phyloP scores from a whole-genome alignment of 805 yeast species.

The Ogataea salicorniae region DNA sequence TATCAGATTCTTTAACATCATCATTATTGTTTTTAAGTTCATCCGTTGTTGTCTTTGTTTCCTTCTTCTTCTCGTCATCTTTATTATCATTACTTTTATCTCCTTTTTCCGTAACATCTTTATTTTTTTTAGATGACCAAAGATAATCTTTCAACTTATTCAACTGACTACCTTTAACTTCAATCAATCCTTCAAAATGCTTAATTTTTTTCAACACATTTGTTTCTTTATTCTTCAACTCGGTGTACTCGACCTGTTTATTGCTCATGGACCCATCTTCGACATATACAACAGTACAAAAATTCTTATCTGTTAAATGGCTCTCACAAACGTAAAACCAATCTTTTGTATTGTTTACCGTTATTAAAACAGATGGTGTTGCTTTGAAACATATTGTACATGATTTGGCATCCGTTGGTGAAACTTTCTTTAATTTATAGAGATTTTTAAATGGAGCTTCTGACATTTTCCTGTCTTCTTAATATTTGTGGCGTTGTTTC shows the following conservation, averaged over 20 bases:
- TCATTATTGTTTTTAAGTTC: not conserved
- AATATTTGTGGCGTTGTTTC: conserved; percentile 1
- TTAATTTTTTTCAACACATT: conserved; percentile 30
- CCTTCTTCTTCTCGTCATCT: conserved; percentile 1
- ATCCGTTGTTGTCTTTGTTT: not conserved
- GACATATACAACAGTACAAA: conserved; percentile 34
- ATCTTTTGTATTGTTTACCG: conserved; percentile 35
- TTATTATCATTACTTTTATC: conserved; percentile 6
- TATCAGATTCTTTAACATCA: conserved; percentile 6
- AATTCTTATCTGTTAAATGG: conserved; percentile 43
- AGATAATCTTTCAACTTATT: conserved; percentile 23
- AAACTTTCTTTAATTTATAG: conserved; percentile 39
- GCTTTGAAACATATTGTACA: conserved; percentile 50
- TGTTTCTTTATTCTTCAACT: conserved; percentile 21
- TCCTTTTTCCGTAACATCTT: conserved; percentile 8
- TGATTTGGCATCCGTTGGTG: conserved; percentile 37
- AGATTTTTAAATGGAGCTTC: conserved; percentile 25
- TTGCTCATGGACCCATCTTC: conserved; percentile 20
- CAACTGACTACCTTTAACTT: conserved; percentile 20
- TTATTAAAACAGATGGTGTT: conserved; percentile 39
- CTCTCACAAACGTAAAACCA: conserved; percentile 47
- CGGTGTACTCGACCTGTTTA: conserved; percentile 18
- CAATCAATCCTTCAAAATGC: conserved; percentile 29
- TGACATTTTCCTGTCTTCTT: conserved; percentile 6
- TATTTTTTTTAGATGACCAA: conserved; percentile 13